Base-by-base conservation (phyloP, 257 asterid genomes). In the Cynanchum wilfordii region DNA sequence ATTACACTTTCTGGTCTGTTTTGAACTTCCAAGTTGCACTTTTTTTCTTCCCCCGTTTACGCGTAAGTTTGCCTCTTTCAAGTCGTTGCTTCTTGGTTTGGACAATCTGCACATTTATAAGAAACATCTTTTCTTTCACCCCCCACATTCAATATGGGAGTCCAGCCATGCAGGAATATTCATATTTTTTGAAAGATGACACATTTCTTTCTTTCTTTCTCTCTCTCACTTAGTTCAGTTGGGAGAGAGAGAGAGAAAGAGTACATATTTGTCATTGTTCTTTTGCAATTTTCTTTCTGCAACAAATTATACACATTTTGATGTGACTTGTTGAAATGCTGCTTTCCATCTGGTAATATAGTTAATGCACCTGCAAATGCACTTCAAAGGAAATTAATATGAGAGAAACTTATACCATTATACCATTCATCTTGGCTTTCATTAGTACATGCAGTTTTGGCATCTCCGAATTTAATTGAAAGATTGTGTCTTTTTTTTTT, bases 121-220 rank as follows among this genome's bases (percentile, higher is more conserved):
- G 69, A 72, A 44, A 79, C 52, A 63, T 60, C 73, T 72, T 76
- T 73, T 81, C 69, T 59, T 33, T 33, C 38, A 33, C 38, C 38
- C 69, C 58, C 33, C 59, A 36, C 19, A 27, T 75, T 68, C 73
- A 30, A 69, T 55, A 66, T 77, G 77, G 74, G 74, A 65, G 52
- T 74, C 82, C 82, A 77, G 77, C 81, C 79, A 78, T 82, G 83
- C 83, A 82, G 51, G 79, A 79, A 67, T 63, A 68, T 73, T 73
- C 76, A 73, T 47, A 45, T 73, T 72, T 71, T 33, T 33, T 66
- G 36, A 66, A 66, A 66, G 56, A 66, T 42, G 71, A 36, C 70
- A 59, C 69, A 59, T 30, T 66, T 66, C 82, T 74, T 73, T 55
- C 19, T 70, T 73, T 4, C 44, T 49, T 1, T 50, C 55, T 50